Evolutionary conservation across 179 eudicot genomes (phyloP), one percentile per base, ranked within the genome.

Genomic region (Beta corolliflora): DNA sequence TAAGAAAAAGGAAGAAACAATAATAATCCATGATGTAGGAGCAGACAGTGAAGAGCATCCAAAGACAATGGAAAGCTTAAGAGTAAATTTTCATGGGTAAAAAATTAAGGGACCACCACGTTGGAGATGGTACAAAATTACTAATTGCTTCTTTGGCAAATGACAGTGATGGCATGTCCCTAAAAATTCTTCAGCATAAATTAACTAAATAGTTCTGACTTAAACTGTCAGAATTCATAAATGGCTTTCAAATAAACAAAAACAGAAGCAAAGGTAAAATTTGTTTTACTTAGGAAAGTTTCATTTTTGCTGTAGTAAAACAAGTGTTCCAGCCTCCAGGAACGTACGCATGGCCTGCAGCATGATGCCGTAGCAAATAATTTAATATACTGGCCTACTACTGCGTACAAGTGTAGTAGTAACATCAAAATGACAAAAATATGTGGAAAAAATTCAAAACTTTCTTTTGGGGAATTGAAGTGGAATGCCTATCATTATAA

Each of bases 341-440:
- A 71, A 73, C 70, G 64, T 53, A 56, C 84, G 81, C 87, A 85
- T 85, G 84, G 56, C 65, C 77, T 79, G 80, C 85, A 81, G 45
- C 77, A 79, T 85, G 87, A 85, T 85, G 82, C 59, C 46, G 61
- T 81, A 72, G 23, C n/a, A 69, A 79, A 85, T 52, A 52, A 60
- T 41, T 13, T 50, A 59, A 71, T 15, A n/a, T 78, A 69, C 10
- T 78, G 71, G 21, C 63, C 76, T 41, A 66, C 72, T 48, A 59
- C 54, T 9, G 61, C 44, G n/a, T 16, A 18, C 63, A 36, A 36
- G 41, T 36, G 41, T 36, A 36, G 41, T 36, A 36, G 1, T 0
- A n/a, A n/a, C n/a, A 36, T 36, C 41, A 36, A 36, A 36, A 1
- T 48, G 53, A 48, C 53, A 64, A 64, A 2, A 48, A 59, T 31